phyloP scores from a whole-genome alignment of 371 early-diverging fungal genomes.

The Mucor plumbeus region DNA sequence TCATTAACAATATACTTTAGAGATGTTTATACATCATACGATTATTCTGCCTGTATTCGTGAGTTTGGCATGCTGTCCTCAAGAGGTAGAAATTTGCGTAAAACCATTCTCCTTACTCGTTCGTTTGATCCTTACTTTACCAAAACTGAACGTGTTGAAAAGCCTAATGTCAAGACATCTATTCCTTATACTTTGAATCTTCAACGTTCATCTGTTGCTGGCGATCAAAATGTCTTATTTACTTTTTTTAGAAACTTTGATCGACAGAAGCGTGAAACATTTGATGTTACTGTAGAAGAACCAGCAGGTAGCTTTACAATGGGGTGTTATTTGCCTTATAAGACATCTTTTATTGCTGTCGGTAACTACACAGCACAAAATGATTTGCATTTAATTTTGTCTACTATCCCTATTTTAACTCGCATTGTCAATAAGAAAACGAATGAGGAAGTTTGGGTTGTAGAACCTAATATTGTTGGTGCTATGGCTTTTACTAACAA shows the following conservation, averaged over 20 bases:
- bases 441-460: constrained; percentile 72
- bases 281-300: constrained; percentile 49
- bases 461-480: constrained; percentile 62
- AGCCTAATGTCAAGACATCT: constrained; percentile 46
- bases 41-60: constrained; percentile 81
- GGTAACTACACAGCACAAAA: constrained; percentile 66
- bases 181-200: constrained; percentile 54
- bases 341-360: constrained; percentile 68
- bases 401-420: constrained; percentile 70
- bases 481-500: constrained; percentile 66
- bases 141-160: constrained; percentile 53
- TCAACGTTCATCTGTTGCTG: constrained; percentile 48
- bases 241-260: constrained; percentile 79
- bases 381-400: constrained; percentile 61
- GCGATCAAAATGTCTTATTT: constrained; percentile 54
- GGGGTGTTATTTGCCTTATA: constrained; percentile 62
- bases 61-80: constrained; percentile 77
- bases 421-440: constrained; percentile 37
- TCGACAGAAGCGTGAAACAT: constrained; percentile 42
- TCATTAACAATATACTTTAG: constrained; percentile 25
- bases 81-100: constrained; percentile 69
- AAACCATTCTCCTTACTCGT: constrained; percentile 64
- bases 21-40: constrained; percentile 82
- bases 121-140: constrained; percentile 68
- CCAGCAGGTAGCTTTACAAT: constrained; percentile 39